Base-by-base conservation (phyloP, 306 rosid genomes). In the Ceratonia siliqua region DNA sequence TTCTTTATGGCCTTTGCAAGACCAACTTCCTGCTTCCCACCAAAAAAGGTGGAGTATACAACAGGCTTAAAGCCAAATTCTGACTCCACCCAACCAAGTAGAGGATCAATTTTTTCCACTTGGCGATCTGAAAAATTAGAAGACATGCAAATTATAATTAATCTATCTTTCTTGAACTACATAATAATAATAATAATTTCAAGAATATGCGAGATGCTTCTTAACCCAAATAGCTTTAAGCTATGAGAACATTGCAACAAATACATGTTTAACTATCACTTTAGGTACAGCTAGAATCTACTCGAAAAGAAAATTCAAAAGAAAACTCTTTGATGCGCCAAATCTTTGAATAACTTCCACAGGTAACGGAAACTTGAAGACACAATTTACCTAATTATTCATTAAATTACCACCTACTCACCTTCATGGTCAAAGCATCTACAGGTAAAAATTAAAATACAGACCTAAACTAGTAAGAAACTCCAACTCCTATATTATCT, bases 31-130 rank as follows among this genome's bases (percentile, higher is more conserved):
- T 89, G 89, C 83, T 82, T 82, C 72, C 89, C 91, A 18, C 93
- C 89, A 49, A 80, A 89, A 73, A 84, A 82, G 45, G 89, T 72
- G 59, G 85, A 82, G 84, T 82, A 76, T 20, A 92, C 85, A 53
- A 73, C 72, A 42, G 99, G 97, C 87, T 83, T 94, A 82, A 80
- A 82, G 72, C 96, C 99, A 81, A 92, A 92, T 72, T 94, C 96
- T 0, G 85, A 90, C 77, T 82, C 85, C 82, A 90, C 59, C 99
- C 99, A 94, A 32, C 42, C 74, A 61, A 94, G 96, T 58, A 92
- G 73, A 25, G 97, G 99, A 76, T 94, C 93, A 5, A 92, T 64
- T 78, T 92, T 92, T 83, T 86, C 91, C 83, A 90, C 93, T 82
- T 94, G 99, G 32, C 80, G 77, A 20, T 90, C 99, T 94, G 78